Conservation (phyloP, 2,329 filamentous ascomycete species). For the Pyricularia grisea region DNA sequence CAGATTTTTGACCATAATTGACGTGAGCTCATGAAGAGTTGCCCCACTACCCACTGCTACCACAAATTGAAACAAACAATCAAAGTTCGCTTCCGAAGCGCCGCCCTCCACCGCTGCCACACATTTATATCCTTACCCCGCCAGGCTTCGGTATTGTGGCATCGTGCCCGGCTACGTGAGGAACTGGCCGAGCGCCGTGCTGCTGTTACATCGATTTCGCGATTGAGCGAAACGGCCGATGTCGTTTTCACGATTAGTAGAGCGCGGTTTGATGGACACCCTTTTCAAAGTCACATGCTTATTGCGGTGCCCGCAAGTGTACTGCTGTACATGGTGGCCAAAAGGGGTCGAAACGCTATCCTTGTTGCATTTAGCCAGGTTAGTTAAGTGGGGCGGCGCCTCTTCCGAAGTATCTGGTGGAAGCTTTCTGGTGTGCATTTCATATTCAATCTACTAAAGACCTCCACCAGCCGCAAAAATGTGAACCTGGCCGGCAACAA, state of each 20-base stretch:
- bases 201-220: conserved; percentile 19
- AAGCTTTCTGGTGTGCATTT: no score
- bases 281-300: conserved; percentile 17
- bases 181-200: conserved; percentile 25
- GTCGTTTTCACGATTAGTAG: conserved; percentile 31
- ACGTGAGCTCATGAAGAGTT: not conserved
- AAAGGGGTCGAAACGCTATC: conserved; percentile 10
- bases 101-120: conserved; percentile 1
- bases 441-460: no score
- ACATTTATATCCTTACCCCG: conserved; percentile 14
- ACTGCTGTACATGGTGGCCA: conserved; percentile 32
- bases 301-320: conserved; percentile 16
- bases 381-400: no score
- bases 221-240: conserved; percentile 33
- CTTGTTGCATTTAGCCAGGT: no score
- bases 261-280: conserved; percentile 26
- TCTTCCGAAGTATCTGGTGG: no score
- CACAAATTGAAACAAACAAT: not conserved
- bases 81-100: not conserved
- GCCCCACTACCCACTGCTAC: not conserved
- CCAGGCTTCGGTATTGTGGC: conserved; percentile 24
- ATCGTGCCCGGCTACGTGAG: conserved; percentile 26
- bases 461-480: no score
- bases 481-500: no score
- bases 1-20: no score